phyloP scores from a whole-genome alignment of 495 filamentous ascomycete species.

The Xanthoparmelia taractica region DNA sequence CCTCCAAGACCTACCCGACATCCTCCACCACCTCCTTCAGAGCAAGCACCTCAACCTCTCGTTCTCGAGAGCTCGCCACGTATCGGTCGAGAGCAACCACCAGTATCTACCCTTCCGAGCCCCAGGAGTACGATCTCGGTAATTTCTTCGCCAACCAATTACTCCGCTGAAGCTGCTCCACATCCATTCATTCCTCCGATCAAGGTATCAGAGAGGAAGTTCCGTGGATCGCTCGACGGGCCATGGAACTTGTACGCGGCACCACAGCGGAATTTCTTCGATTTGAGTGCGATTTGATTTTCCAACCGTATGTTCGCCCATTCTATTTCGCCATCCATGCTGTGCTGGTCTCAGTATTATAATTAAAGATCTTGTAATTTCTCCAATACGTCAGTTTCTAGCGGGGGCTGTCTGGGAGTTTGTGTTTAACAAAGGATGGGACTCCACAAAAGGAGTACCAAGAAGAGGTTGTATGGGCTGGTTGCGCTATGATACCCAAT shows the following conservation, averaged over 20 bases:
- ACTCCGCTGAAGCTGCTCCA: constrained; percentile 13
- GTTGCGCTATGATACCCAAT: not conserved
- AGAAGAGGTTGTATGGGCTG: not conserved
- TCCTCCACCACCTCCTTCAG: constrained; percentile 11
- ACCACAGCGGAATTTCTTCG: constrained; percentile 15
- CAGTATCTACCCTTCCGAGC: constrained; percentile 5
- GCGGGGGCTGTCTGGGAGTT: not conserved
- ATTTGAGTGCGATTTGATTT: constrained; percentile 14
- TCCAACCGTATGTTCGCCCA: not conserved
- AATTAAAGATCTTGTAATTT: not conserved
- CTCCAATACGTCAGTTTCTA: not conserved
- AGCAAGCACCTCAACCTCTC: not conserved
- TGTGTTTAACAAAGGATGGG: not conserved
- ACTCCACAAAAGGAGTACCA: not conserved
- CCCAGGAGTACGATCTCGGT: constrained; percentile 13
- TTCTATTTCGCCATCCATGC: not conserved
- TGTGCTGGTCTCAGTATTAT: not conserved
- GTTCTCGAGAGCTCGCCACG: constrained; percentile 10
- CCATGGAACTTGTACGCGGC: constrained; percentile 19
- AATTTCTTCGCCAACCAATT: constrained; percentile 10
- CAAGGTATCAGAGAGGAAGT: constrained; percentile 18
- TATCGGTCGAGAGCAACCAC: constrained; percentile 14
- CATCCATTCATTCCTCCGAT: constrained; percentile 23
- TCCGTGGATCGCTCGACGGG: constrained; percentile 20
- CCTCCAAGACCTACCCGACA: constrained; percentile 6